Evolutionary conservation across 192 early-diverging fungal species (phyloP).

Genomic region (Entomortierella parvispora): DNA sequence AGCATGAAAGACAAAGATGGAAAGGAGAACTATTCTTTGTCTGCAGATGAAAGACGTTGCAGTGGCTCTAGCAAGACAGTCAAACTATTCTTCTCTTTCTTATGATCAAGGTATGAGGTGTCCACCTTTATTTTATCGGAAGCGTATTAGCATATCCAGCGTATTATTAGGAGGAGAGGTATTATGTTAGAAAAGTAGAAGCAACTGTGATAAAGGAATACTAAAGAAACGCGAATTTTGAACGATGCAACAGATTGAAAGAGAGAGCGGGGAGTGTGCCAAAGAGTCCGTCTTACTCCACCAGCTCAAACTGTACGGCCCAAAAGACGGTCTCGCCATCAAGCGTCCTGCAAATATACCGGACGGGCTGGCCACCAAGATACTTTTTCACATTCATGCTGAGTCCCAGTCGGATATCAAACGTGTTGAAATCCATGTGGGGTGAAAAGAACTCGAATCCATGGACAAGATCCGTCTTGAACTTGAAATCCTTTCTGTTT

Average conservation of each 20-base stretch:
- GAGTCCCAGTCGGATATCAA: constrained; percentile 39
- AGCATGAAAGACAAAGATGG: too few species aligned
- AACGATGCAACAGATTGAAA: neutral
- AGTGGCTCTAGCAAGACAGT: too few species aligned
- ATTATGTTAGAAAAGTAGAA: too few species aligned
- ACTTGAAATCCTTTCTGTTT: constrained; percentile 36
- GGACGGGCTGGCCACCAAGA: constrained; percentile 40
- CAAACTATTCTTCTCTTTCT: too few species aligned
- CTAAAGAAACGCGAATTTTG: neutral
- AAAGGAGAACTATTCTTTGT: too few species aligned
- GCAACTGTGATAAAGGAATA: too few species aligned
- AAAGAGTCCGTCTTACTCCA: constrained; percentile 14
- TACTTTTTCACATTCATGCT: constrained; percentile 47
- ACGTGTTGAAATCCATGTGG: constrained; percentile 55
- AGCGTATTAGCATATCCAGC: too few species aligned
- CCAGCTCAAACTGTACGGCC: constrained; percentile 48
- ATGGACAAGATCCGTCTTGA: constrained; percentile 40
- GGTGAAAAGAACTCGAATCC: constrained; percentile 55
- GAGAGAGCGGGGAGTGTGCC: neutral
- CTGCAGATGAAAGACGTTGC: too few species aligned
- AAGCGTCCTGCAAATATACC: constrained; percentile 46
- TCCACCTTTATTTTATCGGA: too few species aligned
- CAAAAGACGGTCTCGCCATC: constrained; percentile 44
- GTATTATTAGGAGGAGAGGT: too few species aligned
- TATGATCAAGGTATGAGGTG: too few species aligned